These are phyloP conservation scores for Eucalyptus tenuipes DNA, from an alignment of 345 rosid species.

Conservation along the genomic window DNA sequence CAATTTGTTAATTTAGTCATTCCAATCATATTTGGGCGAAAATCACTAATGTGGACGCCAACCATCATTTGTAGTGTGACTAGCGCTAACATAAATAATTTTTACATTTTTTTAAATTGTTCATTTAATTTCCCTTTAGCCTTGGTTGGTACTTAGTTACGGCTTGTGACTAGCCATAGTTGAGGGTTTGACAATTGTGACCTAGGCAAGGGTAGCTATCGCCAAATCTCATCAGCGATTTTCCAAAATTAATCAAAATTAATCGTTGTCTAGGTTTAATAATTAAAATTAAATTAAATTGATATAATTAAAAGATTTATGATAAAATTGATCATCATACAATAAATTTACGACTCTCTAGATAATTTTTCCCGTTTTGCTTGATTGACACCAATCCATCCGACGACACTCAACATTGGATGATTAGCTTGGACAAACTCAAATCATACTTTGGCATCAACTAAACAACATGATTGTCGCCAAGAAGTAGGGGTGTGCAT, in stretches of 20 bases:
- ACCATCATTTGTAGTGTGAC: rapidly evolving
- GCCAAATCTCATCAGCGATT: too few species aligned
- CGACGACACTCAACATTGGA: background rate
- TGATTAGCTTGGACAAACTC: background rate
- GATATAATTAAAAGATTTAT: rapidly evolving
- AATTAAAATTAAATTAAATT: too few species aligned
- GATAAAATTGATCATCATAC: rapidly evolving
- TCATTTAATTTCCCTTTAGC: too few species aligned
- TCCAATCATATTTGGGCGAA: background rate
- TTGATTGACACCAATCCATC: background rate
- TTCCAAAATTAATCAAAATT: too few species aligned
- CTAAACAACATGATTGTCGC: background rate
- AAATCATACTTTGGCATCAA: background rate
- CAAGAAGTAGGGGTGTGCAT: too few species aligned
- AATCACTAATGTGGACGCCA: rapidly evolving
- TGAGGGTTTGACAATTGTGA: too few species aligned
- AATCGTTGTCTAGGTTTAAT: too few species aligned
- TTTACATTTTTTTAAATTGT: too few species aligned
- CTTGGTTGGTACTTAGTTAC: too few species aligned
- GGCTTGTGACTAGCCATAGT: rapidly evolving
- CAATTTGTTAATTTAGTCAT: too few species aligned
- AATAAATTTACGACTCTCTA: rapidly evolving
- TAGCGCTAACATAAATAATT: rapidly evolving
- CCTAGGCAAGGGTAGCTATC: too few species aligned
- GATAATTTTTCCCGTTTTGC: rapidly evolving